Base-by-base conservation (phyloP, 192 early-diverging fungal species). In the Coemansia sp. region DNA sequence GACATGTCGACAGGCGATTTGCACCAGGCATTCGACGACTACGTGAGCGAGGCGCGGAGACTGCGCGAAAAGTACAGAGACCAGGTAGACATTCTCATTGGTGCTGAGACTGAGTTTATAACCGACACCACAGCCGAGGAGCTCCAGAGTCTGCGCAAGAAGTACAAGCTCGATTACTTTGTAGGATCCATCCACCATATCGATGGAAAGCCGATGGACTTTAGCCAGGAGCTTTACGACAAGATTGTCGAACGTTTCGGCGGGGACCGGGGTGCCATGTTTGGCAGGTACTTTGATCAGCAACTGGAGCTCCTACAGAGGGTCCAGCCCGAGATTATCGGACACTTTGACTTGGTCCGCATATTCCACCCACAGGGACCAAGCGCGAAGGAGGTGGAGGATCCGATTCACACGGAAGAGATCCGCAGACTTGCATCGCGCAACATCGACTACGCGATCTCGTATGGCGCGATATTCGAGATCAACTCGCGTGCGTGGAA, bases 101-200 rank as follows among this genome's bases (percentile, higher is more conserved):
- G 96, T 0, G 85, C 90, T 48, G 97, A 99, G 74, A 97, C 93
- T 45, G 97, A 99, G 77, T 85, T 82, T 65, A 93, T 96, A 46
- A 89, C 86, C 48, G 41, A 54, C 3, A 61, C 65, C 7, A 85
- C 88, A 5, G 65, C 88, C n/a, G 42, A 60, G 0, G 81, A 89
- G 61, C 80, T 89, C 9, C 57, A 82, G 40, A 57, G 60, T 7
- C 78, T 95, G 21, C 83, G 78, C 22, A 43, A 69, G 5, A 46
- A 71, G 19, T 76, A 85, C 62, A 47, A 48, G 7, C 76, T 96
- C 15, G 95, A 98, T 68, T 97, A 95, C 68, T 69, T 94, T 16
- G 94, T 99, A 5, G 97, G 97, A 4, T 96, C 94, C 2, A 70
- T 99, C 16, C 97, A 99, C 84, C 97, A 99, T 62, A 85, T 95